Base-by-base conservation (phyloP, 495 filamentous ascomycete species). In the Hyaloscypha variabilis region DNA sequence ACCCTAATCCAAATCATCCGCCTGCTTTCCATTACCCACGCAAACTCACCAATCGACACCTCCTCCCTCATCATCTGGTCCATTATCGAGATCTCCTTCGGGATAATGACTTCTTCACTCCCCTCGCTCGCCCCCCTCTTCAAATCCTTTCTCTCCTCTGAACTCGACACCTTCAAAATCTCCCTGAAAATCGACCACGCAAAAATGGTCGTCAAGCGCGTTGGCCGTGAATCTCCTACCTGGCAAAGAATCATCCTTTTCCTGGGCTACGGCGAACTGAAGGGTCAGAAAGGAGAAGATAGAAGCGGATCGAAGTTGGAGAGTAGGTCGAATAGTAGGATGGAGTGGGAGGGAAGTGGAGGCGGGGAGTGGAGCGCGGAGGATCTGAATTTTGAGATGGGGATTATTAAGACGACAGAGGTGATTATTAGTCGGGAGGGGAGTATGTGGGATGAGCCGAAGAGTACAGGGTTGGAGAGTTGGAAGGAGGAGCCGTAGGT, bases 1-100 rank as follows among this genome's bases (percentile, higher is more conserved):
- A 83, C 83, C 24, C 64, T 80, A 62, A 83, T 82, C 62, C 82
- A 85, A 67, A 79, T 84, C 60, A 77, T 85, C 63, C 82, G 83
- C 39, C 82, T 87, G 63, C 78, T 82, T 67, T 81, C 73, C 26
- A 74, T 85, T 53, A 77, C 75, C 29, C 72, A 73, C 49, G 74
- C 83, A 2, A 60, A 59, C 31, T 77, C 78, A 63, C 78, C 77
- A 65, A 76, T 78, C 30, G 80, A 85, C 70, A 79, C 76, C 51
- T 75, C 79, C 10, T 67, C 72, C 0, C 72, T 85, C 19, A 74
- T 83, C 30, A 71, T 82, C n/a, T 86, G 83, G 82, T 85, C 83
- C 17, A 64, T 73, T 6, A 72, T 85, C 5, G 83, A 86, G 61
- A 75, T 77, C 65, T 81, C 82, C 63, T 69, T 87, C 3, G 84